phyloP scores from a whole-genome alignment of 768 basidiomycete species.

The Boletus rex-veris region DNA sequence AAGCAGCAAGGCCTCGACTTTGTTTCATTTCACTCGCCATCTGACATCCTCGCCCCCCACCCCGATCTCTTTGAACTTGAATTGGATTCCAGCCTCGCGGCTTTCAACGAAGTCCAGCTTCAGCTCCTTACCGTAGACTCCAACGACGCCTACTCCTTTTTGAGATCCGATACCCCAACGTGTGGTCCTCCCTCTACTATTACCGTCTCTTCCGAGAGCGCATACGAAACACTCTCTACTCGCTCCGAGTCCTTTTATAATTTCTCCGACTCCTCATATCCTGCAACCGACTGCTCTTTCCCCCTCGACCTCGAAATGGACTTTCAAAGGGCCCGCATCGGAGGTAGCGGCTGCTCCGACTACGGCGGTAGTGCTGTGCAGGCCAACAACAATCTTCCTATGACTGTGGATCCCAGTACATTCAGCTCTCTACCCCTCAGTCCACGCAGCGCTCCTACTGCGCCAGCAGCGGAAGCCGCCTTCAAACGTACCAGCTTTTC shows the following conservation, averaged over 20 bases:
- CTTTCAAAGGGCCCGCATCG: slow-evolving; percentile 58
- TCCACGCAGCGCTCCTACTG: slow-evolving; percentile 48
- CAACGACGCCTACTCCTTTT: slow-evolving; percentile 61
- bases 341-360: slow-evolving; percentile 47
- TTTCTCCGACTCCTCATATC: slow-evolving; percentile 52
- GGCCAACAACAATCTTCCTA: slow-evolving; percentile 36
- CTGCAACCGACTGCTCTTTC: slow-evolving; percentile 52
- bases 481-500: slow-evolving; percentile 56
- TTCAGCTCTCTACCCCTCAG: slow-evolving; percentile 58
- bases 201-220: slow-evolving; percentile 75
- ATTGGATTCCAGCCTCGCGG: slow-evolving; percentile 68
- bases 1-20: slow-evolving; percentile 55
- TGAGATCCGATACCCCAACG: slow-evolving; percentile 60
- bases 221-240: slow-evolving; percentile 64
- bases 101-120: slow-evolving; percentile 59
- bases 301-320: slow-evolving; percentile 72
- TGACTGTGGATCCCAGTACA: slow-evolving; percentile 52
- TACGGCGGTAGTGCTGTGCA: slow-evolving; percentile 43
- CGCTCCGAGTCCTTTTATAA: slow-evolving; percentile 71
- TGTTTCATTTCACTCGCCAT: slow-evolving; percentile 64
- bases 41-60: slow-evolving; percentile 72
- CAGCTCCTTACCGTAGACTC: slow-evolving; percentile 62
- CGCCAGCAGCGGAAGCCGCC: slow-evolving; percentile 24
- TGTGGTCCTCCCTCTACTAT: slow-evolving; percentile 75
- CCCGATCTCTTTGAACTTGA: slow-evolving; percentile 83